Conservation (phyloP, 345 rosid species). For the Euphorbia pulcherrima region DNA sequence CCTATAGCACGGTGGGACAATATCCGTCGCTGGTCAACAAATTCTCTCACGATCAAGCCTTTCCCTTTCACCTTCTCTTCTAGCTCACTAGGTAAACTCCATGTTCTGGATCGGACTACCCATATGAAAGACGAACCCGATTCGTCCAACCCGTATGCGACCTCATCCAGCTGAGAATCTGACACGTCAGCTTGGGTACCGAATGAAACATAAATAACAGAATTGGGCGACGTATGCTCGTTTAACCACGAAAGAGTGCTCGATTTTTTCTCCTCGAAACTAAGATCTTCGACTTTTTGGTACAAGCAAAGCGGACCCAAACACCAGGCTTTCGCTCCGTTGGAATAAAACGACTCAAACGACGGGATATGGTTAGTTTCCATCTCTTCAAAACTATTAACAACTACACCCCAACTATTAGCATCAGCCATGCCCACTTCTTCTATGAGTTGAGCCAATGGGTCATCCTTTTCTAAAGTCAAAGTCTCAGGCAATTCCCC, state of each 20-base stretch:
- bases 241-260: slow-evolving; percentile 7
- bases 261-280: not conserved
- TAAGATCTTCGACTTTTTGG: not conserved
- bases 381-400: slow-evolving; percentile 27
- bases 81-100: not conserved
- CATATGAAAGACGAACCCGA: slow-evolving; percentile 16
- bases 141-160: slow-evolving; percentile 20
- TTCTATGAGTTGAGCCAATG: not conserved
- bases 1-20: slow-evolving; percentile 17
- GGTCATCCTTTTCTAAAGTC: not conserved
- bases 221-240: slow-evolving; percentile 3
- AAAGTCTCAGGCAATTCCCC: slow-evolving; percentile 9
- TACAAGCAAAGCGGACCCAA: slow-evolving; percentile 21
- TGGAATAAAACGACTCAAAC: slow-evolving; percentile 21
- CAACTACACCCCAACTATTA: slow-evolving; percentile 22
- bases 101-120: slow-evolving; percentile 25
- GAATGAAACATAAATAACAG: slow-evolving; percentile 19
- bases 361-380: slow-evolving; percentile 12
- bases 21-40: slow-evolving; percentile 25
- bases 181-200: slow-evolving; percentile 26
- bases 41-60: slow-evolving; percentile 23
- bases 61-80: slow-evolving; percentile 14
- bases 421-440: slow-evolving; percentile 19
- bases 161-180: slow-evolving; percentile 19
- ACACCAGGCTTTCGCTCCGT: slow-evolving; percentile 26